Conservation (phyloP, 805 yeast species). For the Barnettozyma sucrosica region DNA sequence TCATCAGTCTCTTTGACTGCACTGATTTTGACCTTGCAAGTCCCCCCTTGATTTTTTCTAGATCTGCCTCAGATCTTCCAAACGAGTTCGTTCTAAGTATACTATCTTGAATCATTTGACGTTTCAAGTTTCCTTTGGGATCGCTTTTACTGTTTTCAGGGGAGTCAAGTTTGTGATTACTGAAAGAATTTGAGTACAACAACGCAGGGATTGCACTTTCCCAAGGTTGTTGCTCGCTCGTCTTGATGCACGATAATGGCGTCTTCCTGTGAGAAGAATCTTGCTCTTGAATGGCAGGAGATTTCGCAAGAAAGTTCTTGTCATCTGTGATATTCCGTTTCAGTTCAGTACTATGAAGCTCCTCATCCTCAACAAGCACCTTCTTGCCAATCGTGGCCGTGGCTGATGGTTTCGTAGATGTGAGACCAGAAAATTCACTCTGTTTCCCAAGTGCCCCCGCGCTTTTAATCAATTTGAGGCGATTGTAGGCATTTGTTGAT, state of each 20-base stretch:
- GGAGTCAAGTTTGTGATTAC: background rate
- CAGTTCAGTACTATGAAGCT: background rate
- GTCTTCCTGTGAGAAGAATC: background rate
- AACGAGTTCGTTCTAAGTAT: constrained; percentile 5
- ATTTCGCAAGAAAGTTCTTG: background rate
- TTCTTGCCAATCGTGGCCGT: background rate
- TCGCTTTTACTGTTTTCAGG: background rate
- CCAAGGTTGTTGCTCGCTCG: background rate
- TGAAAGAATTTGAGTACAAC: background rate
- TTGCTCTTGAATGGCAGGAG: background rate
- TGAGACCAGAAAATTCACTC: background rate
- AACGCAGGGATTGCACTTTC: constrained; percentile 5
- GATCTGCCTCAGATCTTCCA: constrained; percentile 5
- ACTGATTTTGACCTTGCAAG: constrained; percentile 15
- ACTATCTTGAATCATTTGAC: constrained; percentile 7
- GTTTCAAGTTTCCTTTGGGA: background rate
- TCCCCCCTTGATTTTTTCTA: constrained; percentile 7
- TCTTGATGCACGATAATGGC: background rate
- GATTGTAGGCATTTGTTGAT: background rate
- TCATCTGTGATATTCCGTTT: background rate
- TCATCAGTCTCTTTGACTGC: constrained; percentile 3
- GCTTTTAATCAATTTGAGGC: background rate
- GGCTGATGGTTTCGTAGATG: background rate
- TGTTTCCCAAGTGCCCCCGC: background rate
- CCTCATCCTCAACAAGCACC: background rate